Conservation (phyloP, 2,329 filamentous ascomycete species). For the Aspergillus pseudonomiae region DNA sequence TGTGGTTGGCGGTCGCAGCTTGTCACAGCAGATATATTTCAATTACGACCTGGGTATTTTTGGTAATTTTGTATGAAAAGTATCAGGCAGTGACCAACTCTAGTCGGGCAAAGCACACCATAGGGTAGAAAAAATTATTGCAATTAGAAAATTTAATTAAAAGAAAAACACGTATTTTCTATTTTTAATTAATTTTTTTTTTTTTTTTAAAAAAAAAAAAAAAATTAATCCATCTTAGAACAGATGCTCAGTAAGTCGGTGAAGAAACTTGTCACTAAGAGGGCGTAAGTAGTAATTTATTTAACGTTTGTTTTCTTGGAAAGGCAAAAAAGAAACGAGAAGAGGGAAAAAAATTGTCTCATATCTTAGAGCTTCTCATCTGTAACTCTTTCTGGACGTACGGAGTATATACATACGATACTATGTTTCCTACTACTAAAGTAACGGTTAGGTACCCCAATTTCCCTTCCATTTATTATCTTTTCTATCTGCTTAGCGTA, state of each 20-base stretch:
- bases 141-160: neutral
- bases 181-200: neutral
- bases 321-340: neutral
- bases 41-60: neutral
- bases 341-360: neutral
- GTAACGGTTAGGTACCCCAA: neutral
- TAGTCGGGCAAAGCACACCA: neutral
- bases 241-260: neutral
- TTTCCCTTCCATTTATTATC: neutral
- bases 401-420: neutral
- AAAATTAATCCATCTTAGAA: neutral
- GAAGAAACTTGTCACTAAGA: neutral
- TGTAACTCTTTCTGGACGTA: neutral
- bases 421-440: neutral
- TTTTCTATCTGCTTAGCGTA: neutral
- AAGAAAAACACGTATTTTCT: neutral
- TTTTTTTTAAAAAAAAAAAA: no score
- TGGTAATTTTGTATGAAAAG: neutral
- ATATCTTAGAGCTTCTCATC: neutral
- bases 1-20: constrained; percentile 10
- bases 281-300: neutral
- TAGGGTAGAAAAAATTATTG: neutral
- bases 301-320: neutral
- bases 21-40: constrained; percentile 1
- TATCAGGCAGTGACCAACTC: neutral